Base-by-base conservation (phyloP, 108 stramenopile genomes). In the Bacterosira constricta region DNA sequence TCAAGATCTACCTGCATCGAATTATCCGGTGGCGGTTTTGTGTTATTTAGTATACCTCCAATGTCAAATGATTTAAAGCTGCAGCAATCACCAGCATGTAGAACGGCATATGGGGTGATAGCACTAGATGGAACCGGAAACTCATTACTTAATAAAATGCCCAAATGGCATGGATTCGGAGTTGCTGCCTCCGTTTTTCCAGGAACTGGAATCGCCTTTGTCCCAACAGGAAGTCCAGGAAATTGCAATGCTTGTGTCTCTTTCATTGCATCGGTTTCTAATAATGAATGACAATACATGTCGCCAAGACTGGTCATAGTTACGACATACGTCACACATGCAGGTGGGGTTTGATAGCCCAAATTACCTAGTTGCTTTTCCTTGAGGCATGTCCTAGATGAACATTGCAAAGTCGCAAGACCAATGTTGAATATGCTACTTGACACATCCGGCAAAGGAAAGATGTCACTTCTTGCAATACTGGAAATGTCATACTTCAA, bases 221-320 rank as follows among this genome's bases (percentile, higher is more conserved):
- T 58, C 21, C 89, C 89, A 29, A 84, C 71, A 34, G 89, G 86
- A 36, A 87, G 63, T 23, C 78, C 85, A 5, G 60, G 25, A 30
- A 67, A 75, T 29, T 52, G 44, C n/a, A 26, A 26, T 10, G 69
- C 68, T 66, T 15, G 49, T n/a, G 62, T 20, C 49, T 69, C 62
- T 46, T 73, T 45, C 27, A 39, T 26, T 30, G 42, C 66, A 51
- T 71, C 55, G 39, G 72, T 74, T 60, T 80, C 87, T 5, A 87
- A 44, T 15, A 92, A 73, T 5, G 69, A 61, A 49, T 88, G 85
- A 23, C 81, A 77, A 59, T 84, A 87, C 12, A 92, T 55, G 56
- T 92, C 91, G 49, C 91, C 91, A 27, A 72, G 83, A 54, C 79
- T 85, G 23, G 78, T 87, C 74, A 88, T 74, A 23, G 88, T 77